Conservation (phyloP, 768 basidiomycete genomes). For the Hericium erinaceus region DNA sequence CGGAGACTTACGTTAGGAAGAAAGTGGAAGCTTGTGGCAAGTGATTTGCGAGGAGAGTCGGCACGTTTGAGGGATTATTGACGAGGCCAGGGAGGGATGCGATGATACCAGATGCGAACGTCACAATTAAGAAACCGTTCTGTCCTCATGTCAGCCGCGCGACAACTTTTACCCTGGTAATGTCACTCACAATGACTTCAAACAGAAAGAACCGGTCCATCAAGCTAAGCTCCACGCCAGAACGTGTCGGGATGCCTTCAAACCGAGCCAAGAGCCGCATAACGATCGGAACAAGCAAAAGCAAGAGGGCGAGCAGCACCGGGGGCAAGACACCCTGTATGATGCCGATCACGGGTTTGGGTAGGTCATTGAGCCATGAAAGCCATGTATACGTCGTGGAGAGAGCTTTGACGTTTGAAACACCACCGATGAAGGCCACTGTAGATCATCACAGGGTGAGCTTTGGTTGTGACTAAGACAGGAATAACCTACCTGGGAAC, state of each 20-base stretch:
- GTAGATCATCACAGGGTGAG: neutral
- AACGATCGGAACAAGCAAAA: conserved; percentile 83
- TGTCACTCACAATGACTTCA: conserved; percentile 67
- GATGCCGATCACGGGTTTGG: conserved; percentile 61
- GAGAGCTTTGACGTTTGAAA: conserved; percentile 74
- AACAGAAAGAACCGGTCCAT: conserved; percentile 93
- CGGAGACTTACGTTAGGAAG: conserved; percentile 65
- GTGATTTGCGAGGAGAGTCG: conserved; percentile 63
- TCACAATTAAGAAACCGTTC: conserved; percentile 92
- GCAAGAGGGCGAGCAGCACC: conserved; percentile 78
- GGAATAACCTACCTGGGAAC: conserved; percentile 50
- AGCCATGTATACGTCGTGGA: conserved; percentile 62
- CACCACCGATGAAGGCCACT: conserved; percentile 58
- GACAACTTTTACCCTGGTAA: neutral
- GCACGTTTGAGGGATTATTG: conserved; percentile 59
- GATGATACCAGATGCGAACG: conserved; percentile 76
- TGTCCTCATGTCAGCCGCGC: conserved; percentile 22
- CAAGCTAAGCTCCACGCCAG: conserved; percentile 77
- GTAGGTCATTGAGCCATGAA: conserved; percentile 73
- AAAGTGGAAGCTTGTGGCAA: conserved; percentile 81
- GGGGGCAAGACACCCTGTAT: conserved; percentile 86
- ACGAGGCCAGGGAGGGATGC: conserved; percentile 55
- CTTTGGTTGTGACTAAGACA: neutral
- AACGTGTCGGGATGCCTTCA: conserved; percentile 84
- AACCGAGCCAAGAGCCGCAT: conserved; percentile 72